Evolutionary conservation across 2,329 filamentous ascomycete species (phyloP), one percentile per base, ranked within the genome.

Genomic region (Fusarium secorum): DNA sequence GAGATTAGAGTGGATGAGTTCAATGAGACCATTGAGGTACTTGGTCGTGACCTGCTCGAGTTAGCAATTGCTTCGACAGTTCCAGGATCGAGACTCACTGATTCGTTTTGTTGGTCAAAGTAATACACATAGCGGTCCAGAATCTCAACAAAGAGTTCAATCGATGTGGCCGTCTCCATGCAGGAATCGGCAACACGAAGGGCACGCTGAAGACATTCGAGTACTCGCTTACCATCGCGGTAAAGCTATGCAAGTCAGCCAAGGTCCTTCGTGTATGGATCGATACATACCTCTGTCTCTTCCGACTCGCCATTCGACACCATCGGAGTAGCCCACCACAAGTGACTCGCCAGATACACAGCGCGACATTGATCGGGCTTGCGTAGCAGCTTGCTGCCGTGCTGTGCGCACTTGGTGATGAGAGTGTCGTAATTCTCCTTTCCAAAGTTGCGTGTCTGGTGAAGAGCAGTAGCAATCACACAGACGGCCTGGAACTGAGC

Each of bases 361-460:
- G 96, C 96, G 28, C 96, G 90, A 80, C 96, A 99, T 82, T 99
- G 96, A 79, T 99, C 96, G 3, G 96, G 97, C 83, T 99, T 99
- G 82, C 97, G 95, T 75, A 99, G 87, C 72, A 99, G 85, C 81
- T 98, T 99, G 83, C 95, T 98, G 22, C 96, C 95, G 78, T 99
- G 97, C 74, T 98, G 87, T 5, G 97, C 95, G 73, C 94, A 97
- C 82, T 99, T 99, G 14, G 96, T 99, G 78, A 99, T 99, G 36
- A 99, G 86, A 0, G 96, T 99, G 80, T 99, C 97, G 81, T 98
- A 99, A 78, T 98, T 99, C 82, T 99, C 96, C 80, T 95, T 95
- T 68, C 93, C 91, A 79, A 99, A 99, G 77, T 95, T 91, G 64
- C 95, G 88, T 17, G 94, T 95, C 71, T 94, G 91, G 78, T 98